Evolutionary conservation across 257 asterid species (phyloP), one percentile per base, ranked within the genome.

Genomic region (Rauvolfia tetraphylla): DNA sequence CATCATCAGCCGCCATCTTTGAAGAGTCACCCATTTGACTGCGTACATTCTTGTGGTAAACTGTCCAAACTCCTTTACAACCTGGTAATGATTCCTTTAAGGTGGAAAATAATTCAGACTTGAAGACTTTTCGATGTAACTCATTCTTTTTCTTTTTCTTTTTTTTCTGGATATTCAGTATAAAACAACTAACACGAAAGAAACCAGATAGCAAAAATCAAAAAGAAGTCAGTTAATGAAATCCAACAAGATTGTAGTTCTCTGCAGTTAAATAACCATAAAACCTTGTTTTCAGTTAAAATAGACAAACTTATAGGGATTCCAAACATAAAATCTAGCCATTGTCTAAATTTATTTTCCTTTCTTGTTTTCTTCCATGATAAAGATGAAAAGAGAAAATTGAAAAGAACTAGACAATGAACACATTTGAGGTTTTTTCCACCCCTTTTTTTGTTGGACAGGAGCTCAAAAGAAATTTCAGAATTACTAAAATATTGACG

Each of bases 51-150:
- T 95, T 95, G 89, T 92, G 98, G 88, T 91, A 95, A 80, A 95
- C 99, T 61, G 98, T 90, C 99, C 99, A 95, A 79, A 95, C 91
- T 78, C 99, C 98, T 85, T 82, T 92, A 89, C 99, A 95, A 66
- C 98, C 98, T 42, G 98, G 99, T 71, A 95, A 84, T 59, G 95
- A 87, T 87, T 89, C 98, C 98, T 95, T 83, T 76, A 85, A 67
- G 79, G 74, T 53, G 22, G n/a, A 71, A 41, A 68, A 74, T 14
- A 61, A 76, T 25, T 63, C 34, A 23, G 33, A 79, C n/a, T 82
- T 42, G 29, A 10, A 80, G 67, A 25, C 53, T 14, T 46, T 51
- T 56, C n/a, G n/a, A n/a, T n/a, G n/a, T n/a, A n/a, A n/a, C n/a
- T n/a, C n/a, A n/a, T n/a, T n/a, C n/a, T n/a, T n/a, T n/a, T n/a